These are phyloP conservation scores for Malassezia dermatis DNA, from an alignment of 1,284 basidiomycete genomes.

Conservation along the genomic window DNA sequence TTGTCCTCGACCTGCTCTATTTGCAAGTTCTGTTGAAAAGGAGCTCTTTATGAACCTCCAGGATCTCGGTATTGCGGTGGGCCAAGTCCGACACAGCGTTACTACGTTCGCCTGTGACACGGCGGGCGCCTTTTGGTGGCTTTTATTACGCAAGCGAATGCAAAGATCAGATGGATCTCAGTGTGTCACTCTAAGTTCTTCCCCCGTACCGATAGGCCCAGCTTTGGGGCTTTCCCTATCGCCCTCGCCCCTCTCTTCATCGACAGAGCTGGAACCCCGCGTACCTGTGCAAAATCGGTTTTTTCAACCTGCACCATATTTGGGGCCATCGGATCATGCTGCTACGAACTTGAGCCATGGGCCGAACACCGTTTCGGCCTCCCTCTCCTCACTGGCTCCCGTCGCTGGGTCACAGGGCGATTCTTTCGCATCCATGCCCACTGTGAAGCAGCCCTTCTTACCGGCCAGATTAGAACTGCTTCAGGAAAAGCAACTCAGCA, in stretches of 20 bases:
- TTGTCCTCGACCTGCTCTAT: constrained; percentile 44
- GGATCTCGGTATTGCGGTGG: constrained; percentile 74
- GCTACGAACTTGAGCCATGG: not conserved
- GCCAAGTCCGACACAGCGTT: constrained; percentile 87
- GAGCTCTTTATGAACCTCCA: constrained; percentile 67
- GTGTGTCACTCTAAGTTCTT: not conserved
- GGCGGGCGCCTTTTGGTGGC: constrained; percentile 90
- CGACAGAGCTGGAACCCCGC: not conserved
- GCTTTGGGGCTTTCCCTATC: not conserved
- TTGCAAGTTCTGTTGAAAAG: constrained; percentile 67
- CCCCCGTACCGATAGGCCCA: not conserved
- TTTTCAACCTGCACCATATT: not conserved
- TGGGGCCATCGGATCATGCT: not conserved
- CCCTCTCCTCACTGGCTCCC: not conserved
- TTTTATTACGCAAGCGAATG: constrained; percentile 60
- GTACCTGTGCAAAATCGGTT: not conserved
- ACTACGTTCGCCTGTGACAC: constrained; percentile 83
- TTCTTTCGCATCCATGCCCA: not conserved
- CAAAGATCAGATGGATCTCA: not conserved
- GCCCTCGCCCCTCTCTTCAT: not conserved
- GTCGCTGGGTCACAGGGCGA: not conserved
- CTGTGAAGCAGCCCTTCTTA: not conserved
- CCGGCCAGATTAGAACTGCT: not conserved
- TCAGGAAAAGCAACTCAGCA: not conserved
- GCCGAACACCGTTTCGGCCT: too few relatives aligned